Evolutionary conservation across 2,329 filamentous ascomycete genomes (phyloP).

Genomic region (Fusarium mundagurra): DNA sequence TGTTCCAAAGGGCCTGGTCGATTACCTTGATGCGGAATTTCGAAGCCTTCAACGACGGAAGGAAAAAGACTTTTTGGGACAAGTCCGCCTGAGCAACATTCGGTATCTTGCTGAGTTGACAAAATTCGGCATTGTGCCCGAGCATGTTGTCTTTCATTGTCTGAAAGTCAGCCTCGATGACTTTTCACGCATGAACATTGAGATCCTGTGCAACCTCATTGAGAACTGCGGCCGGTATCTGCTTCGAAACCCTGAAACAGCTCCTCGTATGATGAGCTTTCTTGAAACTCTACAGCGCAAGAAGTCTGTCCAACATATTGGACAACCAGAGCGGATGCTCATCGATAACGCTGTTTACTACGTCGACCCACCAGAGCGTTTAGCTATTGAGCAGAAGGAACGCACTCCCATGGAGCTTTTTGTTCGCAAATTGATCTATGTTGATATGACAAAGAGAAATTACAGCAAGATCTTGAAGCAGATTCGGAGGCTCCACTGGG

Average conservation of each 20-base stretch:
- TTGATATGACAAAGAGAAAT: conserved; percentile 93
- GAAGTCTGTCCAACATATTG: conserved; percentile 94
- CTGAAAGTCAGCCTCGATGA: conserved; percentile 97
- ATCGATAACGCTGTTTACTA: conserved; percentile 99
- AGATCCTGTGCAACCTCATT: conserved; percentile 94
- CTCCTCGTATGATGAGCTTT: conserved; percentile 92
- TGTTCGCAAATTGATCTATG: conserved; percentile 89
- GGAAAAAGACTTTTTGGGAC: conserved; percentile 95
- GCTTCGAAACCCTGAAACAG: conserved; percentile 90
- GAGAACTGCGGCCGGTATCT: conserved; percentile 97
- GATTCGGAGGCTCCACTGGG: conserved; percentile 96
- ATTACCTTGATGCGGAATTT: conserved; percentile 95
- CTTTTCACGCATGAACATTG: conserved; percentile 98
- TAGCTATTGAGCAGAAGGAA: conserved; percentile 96
- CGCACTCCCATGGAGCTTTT: conserved; percentile 92
- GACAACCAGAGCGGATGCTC: conserved; percentile 95
- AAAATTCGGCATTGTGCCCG: conserved; percentile 97
- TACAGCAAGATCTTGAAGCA: conserved; percentile 95
- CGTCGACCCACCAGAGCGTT: conserved; percentile 92
- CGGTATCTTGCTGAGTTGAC: conserved; percentile 98
- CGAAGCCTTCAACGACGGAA: conserved; percentile 96
- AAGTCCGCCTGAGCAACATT: conserved; percentile 92
- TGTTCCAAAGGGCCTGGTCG: conserved; percentile 88
- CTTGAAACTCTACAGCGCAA: conserved; percentile 95
- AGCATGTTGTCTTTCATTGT: conserved; percentile 98